Evolutionary conservation across 305 asterid species (phyloP), one percentile per base, ranked within the genome.

Genomic region (Fraxinus sp.): DNA sequence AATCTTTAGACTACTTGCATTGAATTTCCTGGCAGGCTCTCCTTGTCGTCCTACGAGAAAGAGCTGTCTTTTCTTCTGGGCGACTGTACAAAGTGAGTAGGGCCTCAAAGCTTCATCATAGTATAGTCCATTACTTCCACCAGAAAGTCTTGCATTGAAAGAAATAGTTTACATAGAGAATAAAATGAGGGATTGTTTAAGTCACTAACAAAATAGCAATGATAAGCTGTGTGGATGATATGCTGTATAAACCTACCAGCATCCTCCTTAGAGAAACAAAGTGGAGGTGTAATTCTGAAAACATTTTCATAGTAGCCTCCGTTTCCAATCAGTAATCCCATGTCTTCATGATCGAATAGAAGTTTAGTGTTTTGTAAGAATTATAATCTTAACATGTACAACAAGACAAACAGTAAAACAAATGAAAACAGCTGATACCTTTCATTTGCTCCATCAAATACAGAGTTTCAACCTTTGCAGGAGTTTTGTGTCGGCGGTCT

Each of bases 101-200:
- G 4, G 68, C 26, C 84, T 88, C 90, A 91, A 86, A 93, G 39
- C 90, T 90, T 93, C 36, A 89, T 76, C 88, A 95, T 80, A 35
- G 95, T 88, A 78, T 81, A 81, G 84, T 95, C 98, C 98, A 95
- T 93, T 18, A 78, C 95, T 71, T 92, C 98, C 86, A 90, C 98
- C 71, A 93, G 85, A 85, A 90, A 94, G 83, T 93, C 98, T 93
- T n/a, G 90, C 14, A 82, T 39, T 36, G 35, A 73, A 57, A 77
- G 59, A 14, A 49, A 49, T 49, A 13, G 59, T 32, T 33, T 13
- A 77, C 26, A 75, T 32, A 24, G 1, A 37, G 5, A 6, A 46
- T 71, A 24, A 49, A 20, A 77, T 28, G 68, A 49, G 59, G 14
- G 59, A 49, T 49, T 49, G 59, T 13, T 49, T 18, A 49, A 49